Evolutionary conservation across 306 rosid genomes (phyloP).

Genomic region (Corylus americana): DNA sequence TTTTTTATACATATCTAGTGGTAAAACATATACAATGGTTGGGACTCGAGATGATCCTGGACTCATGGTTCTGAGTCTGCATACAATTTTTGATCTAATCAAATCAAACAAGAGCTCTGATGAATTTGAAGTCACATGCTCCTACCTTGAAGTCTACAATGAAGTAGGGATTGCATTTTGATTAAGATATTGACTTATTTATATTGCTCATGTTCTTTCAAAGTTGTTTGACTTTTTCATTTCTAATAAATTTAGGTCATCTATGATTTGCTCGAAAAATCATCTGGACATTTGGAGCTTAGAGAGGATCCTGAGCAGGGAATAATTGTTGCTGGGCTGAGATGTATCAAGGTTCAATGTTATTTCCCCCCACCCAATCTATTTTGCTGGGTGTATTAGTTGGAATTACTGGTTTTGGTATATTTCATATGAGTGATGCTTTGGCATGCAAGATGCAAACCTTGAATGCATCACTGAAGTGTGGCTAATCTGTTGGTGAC

Average conservation of each 20-base stretch:
- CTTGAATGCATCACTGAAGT: background rate
- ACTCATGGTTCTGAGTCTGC: constrained; percentile 67
- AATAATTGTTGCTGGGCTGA: constrained; percentile 57
- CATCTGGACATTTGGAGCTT: constrained; percentile 65
- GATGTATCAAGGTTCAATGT: constrained; percentile 53
- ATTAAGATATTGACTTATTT: background rate
- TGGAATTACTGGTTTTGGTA: background rate
- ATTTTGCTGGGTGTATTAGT: background rate
- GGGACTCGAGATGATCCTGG: constrained; percentile 70
- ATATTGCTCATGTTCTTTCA: background rate
- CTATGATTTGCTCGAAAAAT: constrained; percentile 67
- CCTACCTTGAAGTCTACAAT: constrained; percentile 69
- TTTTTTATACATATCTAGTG: constrained; percentile 34
- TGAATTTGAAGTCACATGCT: constrained; percentile 62
- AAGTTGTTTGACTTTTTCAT: background rate
- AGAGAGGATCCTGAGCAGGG: constrained; percentile 72
- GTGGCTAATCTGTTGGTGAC: background rate
- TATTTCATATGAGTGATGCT: background rate
- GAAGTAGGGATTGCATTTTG: constrained; percentile 36
- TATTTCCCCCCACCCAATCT: background rate
- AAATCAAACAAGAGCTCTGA: constrained; percentile 46
- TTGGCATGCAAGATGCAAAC: background rate
- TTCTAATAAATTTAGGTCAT: constrained; percentile 43
- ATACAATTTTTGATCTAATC: constrained; percentile 55
- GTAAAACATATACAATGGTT: constrained; percentile 67